Conservation (phyloP, 139 green algal genomes). For the Volvox africanus region DNA sequence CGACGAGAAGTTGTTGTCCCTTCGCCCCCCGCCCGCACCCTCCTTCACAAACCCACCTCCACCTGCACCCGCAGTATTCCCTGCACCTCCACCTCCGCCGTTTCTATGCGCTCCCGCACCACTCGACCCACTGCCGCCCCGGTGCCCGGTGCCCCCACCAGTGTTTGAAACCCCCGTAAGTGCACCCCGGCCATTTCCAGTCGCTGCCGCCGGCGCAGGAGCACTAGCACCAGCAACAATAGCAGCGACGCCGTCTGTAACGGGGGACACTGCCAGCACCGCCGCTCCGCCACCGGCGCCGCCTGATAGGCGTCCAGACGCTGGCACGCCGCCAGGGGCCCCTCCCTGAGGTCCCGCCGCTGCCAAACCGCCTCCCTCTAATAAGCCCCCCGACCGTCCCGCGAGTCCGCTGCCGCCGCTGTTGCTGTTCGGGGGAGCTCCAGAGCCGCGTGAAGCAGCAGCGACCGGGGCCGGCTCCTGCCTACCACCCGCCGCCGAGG, state of each 20-base stretch:
- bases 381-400: too few species aligned
- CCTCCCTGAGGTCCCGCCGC: neutral
- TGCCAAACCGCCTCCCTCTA: neutral
- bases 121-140: neutral
- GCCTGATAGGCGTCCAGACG: neutral
- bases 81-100: neutral
- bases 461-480: neutral
- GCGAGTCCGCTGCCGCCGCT: too few species aligned
- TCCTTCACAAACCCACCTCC: neutral
- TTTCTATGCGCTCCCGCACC: neutral
- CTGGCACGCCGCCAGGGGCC: neutral
- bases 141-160: neutral
- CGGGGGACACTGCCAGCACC: neutral
- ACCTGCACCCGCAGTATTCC: neutral
- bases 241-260: neutral
- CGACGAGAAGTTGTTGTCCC: neutral
- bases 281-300: neutral
- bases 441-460: too few species aligned
- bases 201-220: neutral
- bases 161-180: neutral
- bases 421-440: neutral
- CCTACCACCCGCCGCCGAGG: neutral
- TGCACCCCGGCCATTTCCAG: neutral
- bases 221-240: neutral
- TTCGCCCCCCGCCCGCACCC: neutral